A percentile compares a stretch with the other conserved stretches of the same genome.
Evolutionary conservation across 371 early-diverging fungal genomes (phyloP).

Genomic region (Blakeslea trispora): DNA sequence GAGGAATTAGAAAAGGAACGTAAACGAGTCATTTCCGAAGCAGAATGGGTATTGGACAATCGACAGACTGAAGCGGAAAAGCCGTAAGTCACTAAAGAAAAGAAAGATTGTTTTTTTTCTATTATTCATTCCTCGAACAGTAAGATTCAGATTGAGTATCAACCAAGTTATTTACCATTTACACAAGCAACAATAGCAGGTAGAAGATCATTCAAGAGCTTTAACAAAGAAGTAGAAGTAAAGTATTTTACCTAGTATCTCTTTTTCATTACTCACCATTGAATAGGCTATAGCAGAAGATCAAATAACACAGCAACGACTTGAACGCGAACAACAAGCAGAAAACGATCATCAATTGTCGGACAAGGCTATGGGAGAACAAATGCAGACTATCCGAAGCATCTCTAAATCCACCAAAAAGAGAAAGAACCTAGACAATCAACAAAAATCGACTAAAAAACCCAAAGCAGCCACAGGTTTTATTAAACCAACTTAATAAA

Average conservation of each 20-base stretch:
- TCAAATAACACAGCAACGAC: conserved; percentile 20
- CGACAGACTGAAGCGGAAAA: conserved; percentile 44
- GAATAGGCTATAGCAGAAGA: conserved; percentile 17
- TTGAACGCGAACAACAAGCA: conserved; percentile 27
- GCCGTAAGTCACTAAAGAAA: conserved; percentile 38
- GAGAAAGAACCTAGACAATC: conserved; percentile 8
- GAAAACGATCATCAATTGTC: conserved; percentile 17
- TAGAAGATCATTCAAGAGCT: conserved; percentile 53
- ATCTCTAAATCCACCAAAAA: conserved; percentile 19
- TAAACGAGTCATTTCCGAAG: conserved; percentile 56
- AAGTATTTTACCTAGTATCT: background rate
- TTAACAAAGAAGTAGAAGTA: conserved; percentile 53
- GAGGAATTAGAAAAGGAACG: conserved; percentile 42
- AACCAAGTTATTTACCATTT: conserved; percentile 54
- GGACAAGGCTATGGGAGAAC: conserved; percentile 28
- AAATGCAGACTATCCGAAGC: conserved; percentile 26
- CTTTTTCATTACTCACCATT: background rate
- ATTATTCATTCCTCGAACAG: too few species aligned
- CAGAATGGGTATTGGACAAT: conserved; percentile 59
- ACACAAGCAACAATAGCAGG: conserved; percentile 39
- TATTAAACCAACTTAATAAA: conserved; percentile 30
- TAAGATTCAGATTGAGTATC: conserved; percentile 53
- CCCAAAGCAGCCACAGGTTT: conserved; percentile 18
- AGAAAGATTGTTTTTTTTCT: too few species aligned
- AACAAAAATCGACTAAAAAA: conserved; percentile 9